phyloP scores from a whole-genome alignment of 2,329 filamentous ascomycete genomes.

The Harringtonia aguacate region DNA sequence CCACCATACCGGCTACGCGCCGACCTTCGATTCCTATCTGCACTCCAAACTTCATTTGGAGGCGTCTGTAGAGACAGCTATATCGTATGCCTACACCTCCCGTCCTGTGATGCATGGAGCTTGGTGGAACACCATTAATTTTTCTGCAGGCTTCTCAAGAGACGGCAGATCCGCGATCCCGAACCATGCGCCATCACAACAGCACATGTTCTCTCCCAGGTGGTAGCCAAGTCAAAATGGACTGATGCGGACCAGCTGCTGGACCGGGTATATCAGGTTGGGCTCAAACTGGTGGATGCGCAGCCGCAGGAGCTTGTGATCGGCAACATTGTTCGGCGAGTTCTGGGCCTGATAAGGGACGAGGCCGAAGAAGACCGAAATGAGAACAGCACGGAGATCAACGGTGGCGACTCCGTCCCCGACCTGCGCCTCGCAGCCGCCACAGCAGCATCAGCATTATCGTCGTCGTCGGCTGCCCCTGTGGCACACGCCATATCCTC shows the following conservation, averaged over 20 bases:
- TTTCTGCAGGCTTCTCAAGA: constrained; percentile 65
- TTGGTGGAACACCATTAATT: neutral
- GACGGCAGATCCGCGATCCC: constrained; percentile 79
- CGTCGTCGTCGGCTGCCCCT: constrained; percentile 39
- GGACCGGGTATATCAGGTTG: constrained; percentile 67
- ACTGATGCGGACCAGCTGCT: constrained; percentile 69
- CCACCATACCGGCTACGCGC: constrained; percentile 43
- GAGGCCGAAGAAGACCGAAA: constrained; percentile 76
- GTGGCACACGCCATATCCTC: constrained; percentile 4
- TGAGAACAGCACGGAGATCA: constrained; percentile 34
- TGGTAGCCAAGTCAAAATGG: constrained; percentile 74
- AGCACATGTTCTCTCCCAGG: constrained; percentile 74
- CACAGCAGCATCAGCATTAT: constrained; percentile 33
- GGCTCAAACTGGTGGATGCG: constrained; percentile 66
- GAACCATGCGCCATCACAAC: constrained; percentile 87
- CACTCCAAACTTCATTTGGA: constrained; percentile 58
- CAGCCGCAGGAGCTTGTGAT: constrained; percentile 87
- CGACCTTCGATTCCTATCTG: constrained; percentile 67
- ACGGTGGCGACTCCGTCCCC: constrained; percentile 44
- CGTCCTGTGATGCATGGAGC: neutral
- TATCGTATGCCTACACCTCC: constrained; percentile 57
- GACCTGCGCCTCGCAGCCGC: constrained; percentile 3
- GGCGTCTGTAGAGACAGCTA: constrained; percentile 70
- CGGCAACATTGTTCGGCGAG: constrained; percentile 85
- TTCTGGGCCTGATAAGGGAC: constrained; percentile 83